A percentile compares a stretch with the other conserved stretches of the same genome.
phyloP scores from a whole-genome alignment of 768 basidiomycete species.

The Pholiota conissans region DNA sequence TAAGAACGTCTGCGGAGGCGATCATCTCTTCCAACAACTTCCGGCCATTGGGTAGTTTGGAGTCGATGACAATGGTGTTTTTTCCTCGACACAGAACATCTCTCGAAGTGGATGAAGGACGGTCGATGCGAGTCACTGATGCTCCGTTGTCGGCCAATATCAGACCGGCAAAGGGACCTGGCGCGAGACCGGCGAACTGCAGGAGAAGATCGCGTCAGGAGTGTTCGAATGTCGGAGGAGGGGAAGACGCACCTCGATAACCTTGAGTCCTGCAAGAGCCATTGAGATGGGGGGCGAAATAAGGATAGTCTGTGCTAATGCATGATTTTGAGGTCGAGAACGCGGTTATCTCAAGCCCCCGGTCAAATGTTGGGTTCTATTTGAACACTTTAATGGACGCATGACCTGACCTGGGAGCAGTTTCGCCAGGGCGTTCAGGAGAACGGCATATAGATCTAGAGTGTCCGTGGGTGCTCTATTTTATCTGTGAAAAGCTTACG shows the following conservation, averaged over 20 bases:
- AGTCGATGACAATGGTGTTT: constrained; percentile 70
- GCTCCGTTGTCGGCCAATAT: constrained; percentile 81
- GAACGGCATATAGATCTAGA: too few relatives aligned
- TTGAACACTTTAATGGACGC: constrained; percentile 18
- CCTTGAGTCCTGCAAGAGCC: constrained; percentile 50
- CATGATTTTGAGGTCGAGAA: constrained; percentile 4
- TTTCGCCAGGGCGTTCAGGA: constrained; percentile 12
- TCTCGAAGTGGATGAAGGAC: constrained; percentile 40
- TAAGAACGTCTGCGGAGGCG: constrained; percentile 69
- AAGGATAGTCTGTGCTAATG: neutral
- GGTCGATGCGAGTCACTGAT: constrained; percentile 73
- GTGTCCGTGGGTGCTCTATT: neutral
- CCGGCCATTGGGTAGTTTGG: constrained; percentile 60
- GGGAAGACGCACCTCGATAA: constrained; percentile 41
- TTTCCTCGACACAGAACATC: constrained; percentile 73
- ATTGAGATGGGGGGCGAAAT: constrained; percentile 27
- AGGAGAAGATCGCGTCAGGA: neutral
- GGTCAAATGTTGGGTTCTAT: constrained; percentile 18
- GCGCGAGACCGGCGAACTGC: constrained; percentile 82
- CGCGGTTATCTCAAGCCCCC: constrained; percentile 22
- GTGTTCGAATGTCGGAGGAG: neutral
- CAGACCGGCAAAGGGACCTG: constrained; percentile 78
- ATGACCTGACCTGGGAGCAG: constrained; percentile 23
- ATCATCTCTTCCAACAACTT: constrained; percentile 59
- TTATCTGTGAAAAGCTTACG: too few relatives aligned